phyloP scores from a whole-genome alignment of 1,139 yeast genomes.

The Yamadazyma buinensis region DNA sequence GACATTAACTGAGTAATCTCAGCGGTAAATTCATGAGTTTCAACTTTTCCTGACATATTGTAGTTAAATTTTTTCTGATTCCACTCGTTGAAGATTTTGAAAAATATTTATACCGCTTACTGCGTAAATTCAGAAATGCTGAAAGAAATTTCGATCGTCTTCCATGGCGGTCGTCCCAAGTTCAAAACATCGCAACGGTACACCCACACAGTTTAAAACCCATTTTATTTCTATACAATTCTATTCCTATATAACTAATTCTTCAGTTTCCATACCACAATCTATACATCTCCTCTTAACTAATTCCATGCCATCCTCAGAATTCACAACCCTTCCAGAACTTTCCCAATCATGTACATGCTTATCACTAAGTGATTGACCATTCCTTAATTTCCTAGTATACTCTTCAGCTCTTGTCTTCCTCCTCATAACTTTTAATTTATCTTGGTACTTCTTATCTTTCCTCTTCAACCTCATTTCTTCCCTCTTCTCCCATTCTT shows the following conservation, averaged over 20 bases:
- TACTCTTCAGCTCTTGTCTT: slow-evolving; percentile 90
- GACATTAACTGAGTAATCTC: slow-evolving; percentile 99
- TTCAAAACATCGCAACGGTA: not conserved
- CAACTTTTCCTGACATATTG: slow-evolving; percentile 60
- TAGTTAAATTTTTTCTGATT: slow-evolving; percentile 2
- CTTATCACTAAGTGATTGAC: slow-evolving; percentile 43
- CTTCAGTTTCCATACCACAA: slow-evolving; percentile 87
- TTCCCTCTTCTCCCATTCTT: slow-evolving; percentile 89
- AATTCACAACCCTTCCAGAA: slow-evolving; percentile 33
- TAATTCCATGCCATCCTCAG: slow-evolving; percentile 41
- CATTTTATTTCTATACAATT: not conserved
- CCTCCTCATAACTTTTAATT: slow-evolving; percentile 80
- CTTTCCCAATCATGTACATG: slow-evolving; percentile 78
- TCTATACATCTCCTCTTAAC: slow-evolving; percentile 63
- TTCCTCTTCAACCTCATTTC: slow-evolving; percentile 65
- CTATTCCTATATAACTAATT: slow-evolving; percentile 32
- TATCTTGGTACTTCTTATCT: slow-evolving; percentile 73
- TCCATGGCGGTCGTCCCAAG: slow-evolving; percentile 4
- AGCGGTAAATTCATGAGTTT: slow-evolving; percentile 97
- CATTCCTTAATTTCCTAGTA: slow-evolving; percentile 64
- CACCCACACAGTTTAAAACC: slow-evolving; percentile 2
- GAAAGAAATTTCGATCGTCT: slow-evolving; percentile 5
- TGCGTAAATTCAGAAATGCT: slow-evolving; percentile 14
- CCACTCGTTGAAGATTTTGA: not conserved
- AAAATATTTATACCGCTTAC: slow-evolving; percentile 1